Evolutionary conservation across 352 stramenopile species (phyloP), one percentile per base, ranked within the genome.

Genomic region (Phytophthora rubi): DNA sequence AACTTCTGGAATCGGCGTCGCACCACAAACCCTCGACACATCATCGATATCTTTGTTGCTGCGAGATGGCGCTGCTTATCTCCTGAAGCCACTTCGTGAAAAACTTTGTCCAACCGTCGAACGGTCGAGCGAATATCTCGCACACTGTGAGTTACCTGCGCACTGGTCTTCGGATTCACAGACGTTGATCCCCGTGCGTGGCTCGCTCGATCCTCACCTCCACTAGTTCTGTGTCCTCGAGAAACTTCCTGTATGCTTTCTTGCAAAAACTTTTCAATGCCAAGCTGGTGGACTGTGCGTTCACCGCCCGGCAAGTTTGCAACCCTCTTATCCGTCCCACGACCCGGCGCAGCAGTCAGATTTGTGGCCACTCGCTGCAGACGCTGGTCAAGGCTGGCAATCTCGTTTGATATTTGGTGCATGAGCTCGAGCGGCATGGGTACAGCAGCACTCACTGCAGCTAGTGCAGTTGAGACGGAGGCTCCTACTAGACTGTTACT

Each of bases 51-150:
- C 62, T 82, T 82, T 10, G 86, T 93, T 37, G 86, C 86, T 6
- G 86, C 82, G 13, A 90, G 59, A 33, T 92, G 83, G 3, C 85
- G 83, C 57, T 92, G 86, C 70, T 90, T 92, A 60, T 91, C 86
- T 7, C 80, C 83, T 9, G 86, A 86, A 4, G 85, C 86, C 4
- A 91, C 83, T 58, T 93, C 86, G 53, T 90, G 85, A 61, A 93
- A 94, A 10, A 93, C 86, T 45, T 86, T 86, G 48, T 94, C 86
- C 7, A 93, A 76, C 2, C 86, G 69, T 2, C 83, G 82, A 7
- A 91, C 74, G 0, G 82, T 91, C 18, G 86, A 88, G 33, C 85
- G 83, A 4, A 94, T 65, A 28, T 88, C 82, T 10, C 86, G 82
- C 18, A 93, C 82, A 4, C 73, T 73, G 54, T 88, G 75, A 1